Base-by-base conservation (phyloP, 225 moss, liverwort and hornwort genomes). In the Neckera pumila region DNA sequence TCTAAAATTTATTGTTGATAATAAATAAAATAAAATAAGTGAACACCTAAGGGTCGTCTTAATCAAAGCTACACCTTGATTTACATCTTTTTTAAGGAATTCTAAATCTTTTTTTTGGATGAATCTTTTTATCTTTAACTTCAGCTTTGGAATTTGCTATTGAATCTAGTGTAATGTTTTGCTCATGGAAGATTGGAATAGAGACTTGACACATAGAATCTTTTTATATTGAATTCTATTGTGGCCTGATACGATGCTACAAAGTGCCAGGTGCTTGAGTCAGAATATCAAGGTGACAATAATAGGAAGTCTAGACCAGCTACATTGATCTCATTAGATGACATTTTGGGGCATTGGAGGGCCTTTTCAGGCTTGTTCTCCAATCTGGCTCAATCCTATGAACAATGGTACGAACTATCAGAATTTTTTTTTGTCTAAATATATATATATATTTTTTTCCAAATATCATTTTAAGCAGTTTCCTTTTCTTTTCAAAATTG, bases 21-120 rank as follows among this genome's bases (percentile, higher is more conserved):
- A 36, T 18, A 36, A 66, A 21, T 21, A 66, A 66, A n/a, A 66
- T n/a, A n/a, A 21, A 22, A 4, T 12, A 67, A n/a, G 6, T n/a
- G 2, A 67, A 20, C 1, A n/a, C 2, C 16, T 20, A 36, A 10
- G 0, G 15, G 36, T 17, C 19, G 3, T 66, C 11, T 1, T 36
- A 1, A 18, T 65, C 5, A 64, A 36, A 66, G 36, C 4, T 6
- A 3, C 2, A 2, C 11, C 6, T 66, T 36, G 11, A 66, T 66
- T 6, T 20, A 2, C 10, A n/a, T 36, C 6, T 66, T 36, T 17
- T 36, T 20, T 21, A 11, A 66, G 0, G 20, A 36, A 20, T 11
- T n/a, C 2, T 36, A 20, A 12, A 67, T 21, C 0, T n/a, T 0
- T 0, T 67, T n/a, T n/a, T 12, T 11, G 2, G 6, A 2, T 66